These are phyloP conservation scores for Bipolaris zeicola DNA, from an alignment of 2,329 filamentous ascomycete genomes.

Conservation along the genomic window DNA sequence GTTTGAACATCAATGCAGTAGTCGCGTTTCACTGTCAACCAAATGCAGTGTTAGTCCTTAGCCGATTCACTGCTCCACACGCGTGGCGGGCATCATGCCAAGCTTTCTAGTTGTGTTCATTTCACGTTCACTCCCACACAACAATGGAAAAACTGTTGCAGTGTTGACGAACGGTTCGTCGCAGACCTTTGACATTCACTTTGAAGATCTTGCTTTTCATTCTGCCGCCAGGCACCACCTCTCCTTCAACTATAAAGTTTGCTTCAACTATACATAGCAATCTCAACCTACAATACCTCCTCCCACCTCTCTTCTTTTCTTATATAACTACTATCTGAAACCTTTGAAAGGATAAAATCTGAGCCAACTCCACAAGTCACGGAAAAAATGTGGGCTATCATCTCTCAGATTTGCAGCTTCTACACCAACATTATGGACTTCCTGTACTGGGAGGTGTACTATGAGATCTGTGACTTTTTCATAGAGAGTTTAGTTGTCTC, in stretches of 20 bases:
- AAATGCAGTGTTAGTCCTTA: not conserved
- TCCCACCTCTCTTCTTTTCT: not conserved
- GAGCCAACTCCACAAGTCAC: not conserved
- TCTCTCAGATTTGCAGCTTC: not conserved
- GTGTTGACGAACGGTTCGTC: not conserved
- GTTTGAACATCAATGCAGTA: not conserved
- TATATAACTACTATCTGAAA: not conserved
- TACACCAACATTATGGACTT: not conserved
- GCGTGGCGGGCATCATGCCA: not conserved
- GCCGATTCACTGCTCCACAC: conserved; percentile 1
- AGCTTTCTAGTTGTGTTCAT: conserved; percentile 5
- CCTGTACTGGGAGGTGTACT: not conserved
- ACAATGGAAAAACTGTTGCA: not conserved
- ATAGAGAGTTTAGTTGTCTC: not conserved
- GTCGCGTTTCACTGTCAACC: not conserved
- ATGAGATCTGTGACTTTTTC: not conserved
- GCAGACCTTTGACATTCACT: not conserved
- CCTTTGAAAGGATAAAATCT: not conserved
- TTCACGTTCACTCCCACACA: not conserved
- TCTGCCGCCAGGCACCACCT: not conserved
- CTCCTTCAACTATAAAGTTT: not conserved
- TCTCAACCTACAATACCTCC: not conserved
- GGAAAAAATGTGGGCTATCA: conserved; percentile 2
- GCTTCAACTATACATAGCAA: not conserved
- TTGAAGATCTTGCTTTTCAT: not conserved